These are phyloP conservation scores for Stagonosporopsis rhizophila DNA, from an alignment of 2,329 filamentous ascomycete species.

Conservation along the genomic window DNA sequence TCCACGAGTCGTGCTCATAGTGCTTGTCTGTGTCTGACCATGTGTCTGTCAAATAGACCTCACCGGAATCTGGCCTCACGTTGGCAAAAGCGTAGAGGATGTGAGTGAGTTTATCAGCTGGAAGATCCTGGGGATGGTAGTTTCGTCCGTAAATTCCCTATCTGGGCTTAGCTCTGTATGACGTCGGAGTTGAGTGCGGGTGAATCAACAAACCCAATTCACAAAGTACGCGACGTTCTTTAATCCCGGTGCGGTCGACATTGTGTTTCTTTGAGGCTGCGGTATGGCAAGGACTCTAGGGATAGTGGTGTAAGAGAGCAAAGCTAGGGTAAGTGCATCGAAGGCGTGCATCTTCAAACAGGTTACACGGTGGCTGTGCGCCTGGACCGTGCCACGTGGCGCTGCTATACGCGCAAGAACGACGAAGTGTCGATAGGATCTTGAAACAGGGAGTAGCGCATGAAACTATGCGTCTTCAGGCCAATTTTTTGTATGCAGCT, in stretches of 20 bases:
- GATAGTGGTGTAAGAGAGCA: slow-evolving; percentile 28
- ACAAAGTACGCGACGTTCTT: slow-evolving; percentile 50
- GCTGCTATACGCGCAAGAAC: slow-evolving; percentile 27
- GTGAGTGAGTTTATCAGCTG: slow-evolving; percentile 44
- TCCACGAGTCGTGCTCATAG: slow-evolving; percentile 49
- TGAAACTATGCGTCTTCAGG: neutral
- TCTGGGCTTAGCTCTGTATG: slow-evolving; percentile 13
- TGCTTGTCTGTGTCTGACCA: slow-evolving; percentile 50
- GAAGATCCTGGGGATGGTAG: slow-evolving; percentile 46
- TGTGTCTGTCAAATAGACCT: slow-evolving; percentile 48
- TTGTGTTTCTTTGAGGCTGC: slow-evolving; percentile 13
- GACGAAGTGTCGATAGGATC: neutral
- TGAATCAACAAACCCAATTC: slow-evolving; percentile 40
- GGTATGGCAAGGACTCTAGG: slow-evolving; percentile 35
- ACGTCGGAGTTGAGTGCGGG: slow-evolving; percentile 3
- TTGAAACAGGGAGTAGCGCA: neutral
- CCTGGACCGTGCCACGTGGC: slow-evolving; percentile 29
- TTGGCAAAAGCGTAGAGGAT: slow-evolving; percentile 51
- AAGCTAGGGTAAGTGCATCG: slow-evolving; percentile 24
- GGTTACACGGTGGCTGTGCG: slow-evolving; percentile 32
- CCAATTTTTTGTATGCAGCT: neutral
- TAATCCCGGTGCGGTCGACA: slow-evolving; percentile 38
- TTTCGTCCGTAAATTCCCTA: slow-evolving; percentile 50
- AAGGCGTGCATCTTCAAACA: slow-evolving; percentile 25
- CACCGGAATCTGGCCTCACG: slow-evolving; percentile 46